Evolutionary conservation across 805 yeast genomes (phyloP).

Genomic region (Teunomyces tritomae): DNA sequence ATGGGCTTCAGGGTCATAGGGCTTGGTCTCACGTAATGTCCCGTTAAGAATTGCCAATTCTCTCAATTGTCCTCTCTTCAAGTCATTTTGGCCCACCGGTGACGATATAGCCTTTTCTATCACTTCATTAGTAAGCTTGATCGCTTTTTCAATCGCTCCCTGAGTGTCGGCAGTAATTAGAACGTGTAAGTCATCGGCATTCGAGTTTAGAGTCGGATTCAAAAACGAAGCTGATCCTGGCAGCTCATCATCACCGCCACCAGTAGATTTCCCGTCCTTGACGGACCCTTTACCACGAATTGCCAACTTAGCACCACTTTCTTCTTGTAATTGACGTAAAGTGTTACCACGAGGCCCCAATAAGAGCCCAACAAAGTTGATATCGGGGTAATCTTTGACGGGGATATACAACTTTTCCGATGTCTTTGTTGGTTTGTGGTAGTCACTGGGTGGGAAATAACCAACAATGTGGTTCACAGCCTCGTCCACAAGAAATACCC

Average conservation of each 20-base stretch:
- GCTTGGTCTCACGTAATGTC: conserved; percentile 77
- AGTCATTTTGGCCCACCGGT: conserved; percentile 91
- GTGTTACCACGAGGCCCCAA: conserved; percentile 97
- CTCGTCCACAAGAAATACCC: conserved; percentile 72
- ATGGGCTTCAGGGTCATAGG: conserved; percentile 47
- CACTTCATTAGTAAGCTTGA: conserved; percentile 68
- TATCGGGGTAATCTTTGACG: conserved; percentile 80
- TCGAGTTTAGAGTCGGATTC: conserved; percentile 20
- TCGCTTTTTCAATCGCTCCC: conserved; percentile 72
- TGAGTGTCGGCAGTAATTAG: conserved; percentile 79
- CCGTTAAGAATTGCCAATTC: conserved; percentile 94
- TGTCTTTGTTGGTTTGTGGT: conserved; percentile 64
- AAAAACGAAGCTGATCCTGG: conserved; percentile 18
- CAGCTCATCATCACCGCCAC: conserved; percentile 46
- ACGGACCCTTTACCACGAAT: conserved; percentile 96
- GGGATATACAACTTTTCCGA: conserved; percentile 85
- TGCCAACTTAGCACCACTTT: conserved; percentile 86
- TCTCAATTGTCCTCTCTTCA: conserved; percentile 85
- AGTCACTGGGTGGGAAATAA: conserved; percentile 78
- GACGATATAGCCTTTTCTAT: conserved; percentile 80
- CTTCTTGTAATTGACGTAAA: conserved; percentile 70
- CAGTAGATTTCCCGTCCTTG: conserved; percentile 75
- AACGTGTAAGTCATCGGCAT: conserved; percentile 80
- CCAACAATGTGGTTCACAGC: conserved; percentile 73
- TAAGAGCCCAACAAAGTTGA: conserved; percentile 87